Evolutionary conservation across 176 grass and related monocot species (phyloP).

Genomic region (Leersia perrieri): DNA sequence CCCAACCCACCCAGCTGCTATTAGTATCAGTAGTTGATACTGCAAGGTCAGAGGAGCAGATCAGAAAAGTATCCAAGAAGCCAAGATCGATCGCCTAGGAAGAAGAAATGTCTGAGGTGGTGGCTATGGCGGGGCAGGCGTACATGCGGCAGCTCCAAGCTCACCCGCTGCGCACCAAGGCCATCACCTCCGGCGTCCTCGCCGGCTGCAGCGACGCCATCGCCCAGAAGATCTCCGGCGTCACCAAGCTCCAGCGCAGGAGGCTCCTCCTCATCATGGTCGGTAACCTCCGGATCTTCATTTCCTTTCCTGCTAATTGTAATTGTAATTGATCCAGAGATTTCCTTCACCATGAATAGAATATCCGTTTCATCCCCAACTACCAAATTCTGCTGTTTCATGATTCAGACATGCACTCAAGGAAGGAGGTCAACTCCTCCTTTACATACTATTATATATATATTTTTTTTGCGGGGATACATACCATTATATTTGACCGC

Average conservation of each 20-base stretch:
- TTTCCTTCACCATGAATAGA: too few species aligned
- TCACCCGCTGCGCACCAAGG: conserved; percentile 86
- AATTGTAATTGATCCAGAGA: too few species aligned
- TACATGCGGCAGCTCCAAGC: conserved; percentile 72
- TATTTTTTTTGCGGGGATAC: too few species aligned
- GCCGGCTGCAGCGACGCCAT: conserved; percentile 74
- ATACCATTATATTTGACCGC: too few species aligned
- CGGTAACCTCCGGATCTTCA: background rate
- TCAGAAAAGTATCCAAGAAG: too few species aligned
- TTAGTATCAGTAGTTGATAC: too few species aligned
- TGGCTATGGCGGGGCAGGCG: conserved; percentile 57
- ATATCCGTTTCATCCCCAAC: background rate
- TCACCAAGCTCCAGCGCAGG: conserved; percentile 59
- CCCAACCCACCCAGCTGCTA: too few species aligned
- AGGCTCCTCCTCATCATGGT: conserved; percentile 74
- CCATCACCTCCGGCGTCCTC: conserved; percentile 69
- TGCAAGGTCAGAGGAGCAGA: background rate
- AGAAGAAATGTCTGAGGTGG: conserved; percentile 65
- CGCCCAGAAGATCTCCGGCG: conserved; percentile 71
- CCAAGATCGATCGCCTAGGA: too few species aligned
- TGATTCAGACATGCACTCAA: background rate
- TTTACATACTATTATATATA: too few species aligned
- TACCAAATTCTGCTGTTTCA: background rate
- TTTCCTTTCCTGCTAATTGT: too few species aligned
- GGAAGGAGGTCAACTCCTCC: background rate